Evolutionary conservation across 2,329 filamentous ascomycete genomes (phyloP).

Genomic region (Sclerotinia minor): DNA sequence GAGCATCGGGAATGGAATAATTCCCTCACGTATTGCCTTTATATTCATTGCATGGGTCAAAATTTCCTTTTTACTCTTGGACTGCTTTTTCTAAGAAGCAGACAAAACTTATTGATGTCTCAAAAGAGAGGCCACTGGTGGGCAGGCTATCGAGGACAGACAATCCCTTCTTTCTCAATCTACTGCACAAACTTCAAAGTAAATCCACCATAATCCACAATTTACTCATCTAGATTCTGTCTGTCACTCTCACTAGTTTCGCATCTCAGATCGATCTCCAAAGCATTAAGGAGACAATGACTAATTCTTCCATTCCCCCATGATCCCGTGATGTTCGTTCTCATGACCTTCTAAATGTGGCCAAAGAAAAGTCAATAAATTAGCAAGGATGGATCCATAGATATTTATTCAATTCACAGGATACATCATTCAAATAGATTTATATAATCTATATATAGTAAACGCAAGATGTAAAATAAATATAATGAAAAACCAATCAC

Average conservation of each 20-base stretch:
- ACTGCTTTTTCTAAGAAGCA: no score
- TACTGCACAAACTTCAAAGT: no score
- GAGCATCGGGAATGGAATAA: no score
- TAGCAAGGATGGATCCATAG: not conserved
- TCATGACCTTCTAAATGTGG: conserved; percentile 4
- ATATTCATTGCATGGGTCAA: not conserved
- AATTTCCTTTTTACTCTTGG: not conserved
- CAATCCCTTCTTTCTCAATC: no score
- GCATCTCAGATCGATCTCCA: conserved; percentile 10
- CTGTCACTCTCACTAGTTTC: not conserved
- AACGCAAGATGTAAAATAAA: not conserved
- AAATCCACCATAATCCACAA: not conserved
- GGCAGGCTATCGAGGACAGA: no score
- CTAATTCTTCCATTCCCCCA: not conserved
- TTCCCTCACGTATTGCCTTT: no score
- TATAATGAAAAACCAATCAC: not conserved
- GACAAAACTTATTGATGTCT: no score
- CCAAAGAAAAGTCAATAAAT: not conserved
- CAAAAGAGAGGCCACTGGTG: no score
- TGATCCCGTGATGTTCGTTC: conserved; percentile 18
- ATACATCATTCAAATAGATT: not conserved
- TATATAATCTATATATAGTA: not conserved
- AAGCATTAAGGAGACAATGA: not conserved
- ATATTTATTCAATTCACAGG: not conserved
- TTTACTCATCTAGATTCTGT: not conserved